phyloP scores from a whole-genome alignment of 2,329 filamentous ascomycete species.

The Teratosphaeria pseudoeucalypti region DNA sequence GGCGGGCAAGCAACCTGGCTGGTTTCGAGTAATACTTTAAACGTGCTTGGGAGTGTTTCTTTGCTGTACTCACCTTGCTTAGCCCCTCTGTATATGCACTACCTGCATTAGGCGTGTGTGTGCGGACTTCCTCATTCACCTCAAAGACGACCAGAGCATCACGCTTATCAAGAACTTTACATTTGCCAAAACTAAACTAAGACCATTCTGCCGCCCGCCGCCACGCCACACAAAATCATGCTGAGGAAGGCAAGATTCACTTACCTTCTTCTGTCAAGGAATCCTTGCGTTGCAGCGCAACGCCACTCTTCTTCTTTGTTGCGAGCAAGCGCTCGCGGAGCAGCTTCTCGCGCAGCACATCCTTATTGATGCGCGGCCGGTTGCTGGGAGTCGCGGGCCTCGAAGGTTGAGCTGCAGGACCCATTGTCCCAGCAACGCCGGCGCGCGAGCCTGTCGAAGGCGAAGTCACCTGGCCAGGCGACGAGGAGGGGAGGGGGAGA shows the following conservation, averaged over 20 bases:
- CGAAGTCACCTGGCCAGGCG: neutral
- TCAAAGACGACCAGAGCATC: neutral
- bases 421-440: neutral
- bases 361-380: neutral
- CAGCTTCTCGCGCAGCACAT: neutral
- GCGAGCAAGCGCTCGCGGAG: neutral
- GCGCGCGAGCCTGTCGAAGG: neutral
- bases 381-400: neutral
- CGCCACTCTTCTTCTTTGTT: neutral
- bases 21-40: neutral
- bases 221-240: neutral
- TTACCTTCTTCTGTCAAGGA: neutral
- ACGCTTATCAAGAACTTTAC: neutral
- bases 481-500: neutral
- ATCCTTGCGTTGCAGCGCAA: neutral
- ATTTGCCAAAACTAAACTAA: neutral
- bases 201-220: neutral
- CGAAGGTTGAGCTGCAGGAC: neutral
- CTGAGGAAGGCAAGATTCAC: neutral
- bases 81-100: neutral
- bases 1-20: neutral
- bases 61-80: neutral
- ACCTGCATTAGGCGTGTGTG: neutral
- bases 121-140: neutral
- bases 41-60: neutral